Evolutionary conservation across 2,329 filamentous ascomycete genomes (phyloP).

Genomic region (Thielaviopsis euricoi): DNA sequence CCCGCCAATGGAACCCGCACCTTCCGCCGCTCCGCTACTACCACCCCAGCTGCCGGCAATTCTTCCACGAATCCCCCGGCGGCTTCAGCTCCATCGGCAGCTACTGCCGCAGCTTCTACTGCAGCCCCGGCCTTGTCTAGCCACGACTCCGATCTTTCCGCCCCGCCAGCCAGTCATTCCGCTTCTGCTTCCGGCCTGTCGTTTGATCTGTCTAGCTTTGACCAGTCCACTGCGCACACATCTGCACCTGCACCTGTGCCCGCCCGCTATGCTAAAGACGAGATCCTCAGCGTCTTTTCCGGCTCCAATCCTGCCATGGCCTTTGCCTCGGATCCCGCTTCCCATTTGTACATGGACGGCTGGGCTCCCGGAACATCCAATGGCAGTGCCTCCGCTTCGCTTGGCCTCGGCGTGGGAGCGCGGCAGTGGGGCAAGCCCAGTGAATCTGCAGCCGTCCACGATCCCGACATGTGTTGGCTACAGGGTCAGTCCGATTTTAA

Average conservation of each 20-base stretch:
- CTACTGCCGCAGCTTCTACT: constrained; percentile 22
- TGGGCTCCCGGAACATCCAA: constrained; percentile 68
- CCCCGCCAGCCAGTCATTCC: not conserved
- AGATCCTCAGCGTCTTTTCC: constrained; percentile 57
- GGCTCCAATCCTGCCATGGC: constrained; percentile 33
- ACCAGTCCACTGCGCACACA: constrained; percentile 12
- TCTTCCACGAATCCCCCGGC: constrained; percentile 21
- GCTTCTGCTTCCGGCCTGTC: not conserved
- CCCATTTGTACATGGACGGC: constrained; percentile 46
- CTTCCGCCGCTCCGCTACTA: constrained; percentile 46
- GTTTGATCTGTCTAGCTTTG: constrained; percentile 17
- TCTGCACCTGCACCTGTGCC: constrained; percentile 20
- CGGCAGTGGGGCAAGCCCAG: constrained; percentile 62
- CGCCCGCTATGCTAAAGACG: constrained; percentile 58
- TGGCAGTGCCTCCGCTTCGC: constrained; percentile 25
- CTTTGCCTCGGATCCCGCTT: constrained; percentile 3
- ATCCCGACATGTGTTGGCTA: constrained; percentile 91
- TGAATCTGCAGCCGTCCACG: constrained; percentile 57
- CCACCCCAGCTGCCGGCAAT: constrained; percentile 27
- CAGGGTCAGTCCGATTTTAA: constrained; percentile 43
- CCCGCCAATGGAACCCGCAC: constrained; percentile 46
- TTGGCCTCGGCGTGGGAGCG: constrained; percentile 17
- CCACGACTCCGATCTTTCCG: constrained; percentile 12
- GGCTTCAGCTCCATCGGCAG: constrained; percentile 21
- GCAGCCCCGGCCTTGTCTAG: constrained; percentile 22